These are phyloP conservation scores for Russula virescens DNA, from an alignment of 768 basidiomycete genomes.

Conservation along the genomic window DNA sequence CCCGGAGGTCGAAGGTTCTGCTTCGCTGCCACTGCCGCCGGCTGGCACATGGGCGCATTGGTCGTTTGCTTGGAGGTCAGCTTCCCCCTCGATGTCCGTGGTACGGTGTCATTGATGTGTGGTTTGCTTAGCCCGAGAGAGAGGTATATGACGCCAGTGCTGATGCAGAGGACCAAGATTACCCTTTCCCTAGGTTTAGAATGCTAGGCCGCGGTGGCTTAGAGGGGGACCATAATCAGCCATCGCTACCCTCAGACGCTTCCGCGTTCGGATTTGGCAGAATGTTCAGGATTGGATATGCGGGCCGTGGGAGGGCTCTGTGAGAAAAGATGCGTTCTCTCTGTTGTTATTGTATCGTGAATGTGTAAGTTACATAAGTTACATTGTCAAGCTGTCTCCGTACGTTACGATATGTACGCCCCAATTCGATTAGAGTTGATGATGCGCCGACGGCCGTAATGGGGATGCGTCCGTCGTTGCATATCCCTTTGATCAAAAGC, in stretches of 20 bases:
- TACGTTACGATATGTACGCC: neutral
- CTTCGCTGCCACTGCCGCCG: slow-evolving; percentile 73
- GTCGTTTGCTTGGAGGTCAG: slow-evolving; percentile 78
- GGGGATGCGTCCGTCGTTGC: neutral
- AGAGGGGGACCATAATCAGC: slow-evolving; percentile 23
- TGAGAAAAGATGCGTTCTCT: neutral
- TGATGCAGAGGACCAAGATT: slow-evolving; percentile 9
- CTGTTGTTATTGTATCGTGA: neutral
- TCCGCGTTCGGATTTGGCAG: slow-evolving; percentile 23
- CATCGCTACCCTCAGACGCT: slow-evolving; percentile 16
- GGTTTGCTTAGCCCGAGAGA: slow-evolving; percentile 30
- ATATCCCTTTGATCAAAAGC: neutral
- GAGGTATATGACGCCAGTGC: slow-evolving; percentile 32
- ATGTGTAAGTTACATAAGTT: neutral
- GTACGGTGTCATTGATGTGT: neutral
- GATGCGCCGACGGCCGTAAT: neutral
- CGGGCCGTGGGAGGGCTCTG: slow-evolving; percentile 42
- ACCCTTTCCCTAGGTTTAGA: slow-evolving; percentile 30
- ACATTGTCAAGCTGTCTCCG: neutral
- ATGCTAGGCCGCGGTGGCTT: slow-evolving; percentile 22
- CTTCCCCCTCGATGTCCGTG: neutral
- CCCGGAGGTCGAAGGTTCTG: slow-evolving; percentile 50
- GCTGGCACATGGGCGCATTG: slow-evolving; percentile 90
- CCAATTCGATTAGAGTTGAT: neutral
- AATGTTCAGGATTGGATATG: slow-evolving; percentile 51